Conservation (phyloP, 169 alveolate species). For the Plasmodium ovale region DNA sequence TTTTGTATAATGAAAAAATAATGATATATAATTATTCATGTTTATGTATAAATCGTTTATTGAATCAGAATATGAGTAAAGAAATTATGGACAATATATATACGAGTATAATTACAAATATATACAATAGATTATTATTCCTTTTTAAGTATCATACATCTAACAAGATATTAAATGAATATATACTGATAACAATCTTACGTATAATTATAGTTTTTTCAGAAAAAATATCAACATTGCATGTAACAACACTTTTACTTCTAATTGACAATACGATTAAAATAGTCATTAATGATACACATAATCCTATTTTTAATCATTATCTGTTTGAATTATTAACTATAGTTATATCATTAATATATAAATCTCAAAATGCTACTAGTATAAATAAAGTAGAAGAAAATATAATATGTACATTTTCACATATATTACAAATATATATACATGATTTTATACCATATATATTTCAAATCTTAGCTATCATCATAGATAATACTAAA, state of each 20-base stretch:
- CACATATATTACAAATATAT: slow-evolving; percentile 84
- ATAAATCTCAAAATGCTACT: slow-evolving; percentile 32
- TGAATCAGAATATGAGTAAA: slow-evolving; percentile 6
- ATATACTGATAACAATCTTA: slow-evolving; percentile 43
- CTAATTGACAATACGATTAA: slow-evolving; percentile 70
- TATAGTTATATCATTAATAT: slow-evolving; percentile 74
- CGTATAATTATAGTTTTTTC: slow-evolving; percentile 22
- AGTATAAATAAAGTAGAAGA: slow-evolving; percentile 78
- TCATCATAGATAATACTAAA: slow-evolving; percentile 57
- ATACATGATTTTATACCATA: slow-evolving; percentile 88
- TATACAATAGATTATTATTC: slow-evolving; percentile 24
- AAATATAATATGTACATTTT: slow-evolving; percentile 79
- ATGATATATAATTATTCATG: slow-evolving; percentile 55
- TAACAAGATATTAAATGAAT: slow-evolving; percentile 39
- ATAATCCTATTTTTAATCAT: slow-evolving; percentile 89
- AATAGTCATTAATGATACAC: slow-evolving; percentile 85
- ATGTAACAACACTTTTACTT: background rate
- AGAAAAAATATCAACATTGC: slow-evolving; percentile 7
- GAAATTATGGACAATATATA: background rate
- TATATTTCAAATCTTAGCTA: slow-evolving; percentile 80
- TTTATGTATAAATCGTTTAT: slow-evolving; percentile 45
- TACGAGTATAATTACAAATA: background rate
- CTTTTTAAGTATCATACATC: slow-evolving; percentile 17
- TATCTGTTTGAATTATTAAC: slow-evolving; percentile 86
- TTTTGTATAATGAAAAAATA: slow-evolving; percentile 30